Evolutionary conservation across 495 filamentous ascomycete species (phyloP).

Genomic region (Lasiosphaeris hirsuta): DNA sequence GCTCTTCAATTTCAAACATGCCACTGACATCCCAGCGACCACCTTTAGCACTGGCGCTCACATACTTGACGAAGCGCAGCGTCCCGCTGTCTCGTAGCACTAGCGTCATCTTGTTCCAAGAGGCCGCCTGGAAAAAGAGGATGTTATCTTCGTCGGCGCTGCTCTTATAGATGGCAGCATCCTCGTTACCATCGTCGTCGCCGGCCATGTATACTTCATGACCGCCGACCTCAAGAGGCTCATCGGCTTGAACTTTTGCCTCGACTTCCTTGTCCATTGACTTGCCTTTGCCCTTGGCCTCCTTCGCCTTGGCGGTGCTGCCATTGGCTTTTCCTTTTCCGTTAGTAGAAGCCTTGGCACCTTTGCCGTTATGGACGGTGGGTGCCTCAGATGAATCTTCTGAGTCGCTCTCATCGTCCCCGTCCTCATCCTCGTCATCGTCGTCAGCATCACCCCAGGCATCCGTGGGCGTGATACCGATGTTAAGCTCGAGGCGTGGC

Average conservation of each 20-base stretch:
- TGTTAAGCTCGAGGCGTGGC: constrained; percentile 79
- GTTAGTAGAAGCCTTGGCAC: constrained; percentile 25
- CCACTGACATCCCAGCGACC: constrained; percentile 92
- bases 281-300: constrained; percentile 37
- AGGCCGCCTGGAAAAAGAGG: constrained; percentile 80
- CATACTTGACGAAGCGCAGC: constrained; percentile 94
- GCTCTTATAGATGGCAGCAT: constrained; percentile 83
- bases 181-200: constrained; percentile 70
- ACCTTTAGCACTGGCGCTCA: constrained; percentile 73
- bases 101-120: constrained; percentile 86
- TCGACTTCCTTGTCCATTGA: constrained; percentile 28
- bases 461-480: constrained; percentile 74
- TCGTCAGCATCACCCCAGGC: constrained; percentile 79
- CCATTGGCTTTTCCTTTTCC: constrained; percentile 38
- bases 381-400: constrained; percentile 22
- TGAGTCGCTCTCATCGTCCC: constrained; percentile 30
- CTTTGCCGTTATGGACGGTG: constrained; percentile 22
- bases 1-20: constrained; percentile 56
- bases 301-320: constrained; percentile 31
- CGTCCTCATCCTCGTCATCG: constrained; percentile 43
- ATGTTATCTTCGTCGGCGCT: constrained; percentile 85
- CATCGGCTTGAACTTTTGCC: constrained; percentile 34
- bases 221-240: constrained; percentile 63
- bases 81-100: constrained; percentile 84
- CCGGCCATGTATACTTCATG: constrained; percentile 92